Conservation (phyloP, 352 stramenopile genomes). For the Albugo laibachii region DNA sequence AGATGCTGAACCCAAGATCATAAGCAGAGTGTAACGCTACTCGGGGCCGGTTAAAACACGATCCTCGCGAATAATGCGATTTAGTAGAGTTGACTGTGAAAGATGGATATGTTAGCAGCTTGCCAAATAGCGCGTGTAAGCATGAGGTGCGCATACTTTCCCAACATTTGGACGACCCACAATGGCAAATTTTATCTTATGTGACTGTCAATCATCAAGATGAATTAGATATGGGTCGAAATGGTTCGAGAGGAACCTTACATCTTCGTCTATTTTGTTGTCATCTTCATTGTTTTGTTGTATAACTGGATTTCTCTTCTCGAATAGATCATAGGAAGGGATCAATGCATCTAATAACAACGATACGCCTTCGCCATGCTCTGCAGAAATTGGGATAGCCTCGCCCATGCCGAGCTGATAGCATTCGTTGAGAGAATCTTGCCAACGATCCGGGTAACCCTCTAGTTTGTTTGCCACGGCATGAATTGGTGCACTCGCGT, state of each 20-base stretch:
- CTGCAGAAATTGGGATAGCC: constrained; percentile 47
- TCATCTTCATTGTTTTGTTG: constrained; percentile 6
- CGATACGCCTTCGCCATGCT: constrained; percentile 57
- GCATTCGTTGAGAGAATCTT: constrained; percentile 51
- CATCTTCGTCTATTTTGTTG: constrained; percentile 28
- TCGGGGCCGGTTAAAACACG: constrained; percentile 62
- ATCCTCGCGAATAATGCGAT: constrained; percentile 63
- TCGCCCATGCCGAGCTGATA: constrained; percentile 48
- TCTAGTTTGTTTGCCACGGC: constrained; percentile 67
- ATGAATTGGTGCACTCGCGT: constrained; percentile 34
- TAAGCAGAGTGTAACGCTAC: constrained; percentile 14
- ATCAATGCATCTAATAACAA: constrained; percentile 51
- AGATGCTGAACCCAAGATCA: no score
- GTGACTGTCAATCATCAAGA: constrained; percentile 12
- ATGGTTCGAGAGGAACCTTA: constrained; percentile 4
- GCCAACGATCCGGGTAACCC: constrained; percentile 38
- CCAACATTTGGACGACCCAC: constrained; percentile 61
- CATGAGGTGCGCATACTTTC: constrained; percentile 12
- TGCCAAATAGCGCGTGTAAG: neutral
- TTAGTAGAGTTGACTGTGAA: constrained; percentile 47
- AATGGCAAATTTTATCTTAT: constrained; percentile 56
- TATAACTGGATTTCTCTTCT: constrained; percentile 23
- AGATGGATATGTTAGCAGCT: neutral
- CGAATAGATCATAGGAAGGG: constrained; percentile 41
- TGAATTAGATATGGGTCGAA: neutral